Evolutionary conservation across 2,329 filamentous ascomycete species (phyloP).

Genomic region (Diaporthe ilicicola): DNA sequence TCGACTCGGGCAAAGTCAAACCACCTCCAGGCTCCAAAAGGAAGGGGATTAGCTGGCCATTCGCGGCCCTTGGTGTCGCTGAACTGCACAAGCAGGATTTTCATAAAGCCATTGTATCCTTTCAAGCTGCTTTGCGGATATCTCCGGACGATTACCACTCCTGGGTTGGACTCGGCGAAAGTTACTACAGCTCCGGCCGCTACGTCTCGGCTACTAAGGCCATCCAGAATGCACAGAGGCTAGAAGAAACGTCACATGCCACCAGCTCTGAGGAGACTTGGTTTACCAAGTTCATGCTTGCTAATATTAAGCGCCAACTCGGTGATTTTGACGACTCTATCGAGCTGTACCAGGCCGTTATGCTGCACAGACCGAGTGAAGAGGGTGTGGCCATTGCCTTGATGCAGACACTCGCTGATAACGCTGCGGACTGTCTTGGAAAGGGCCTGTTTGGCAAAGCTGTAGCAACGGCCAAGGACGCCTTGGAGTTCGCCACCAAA

Average conservation of each 20-base stretch:
- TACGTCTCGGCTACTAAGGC: conserved; percentile 95
- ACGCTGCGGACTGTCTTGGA: conserved; percentile 78
- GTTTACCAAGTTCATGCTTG: conserved; percentile 97
- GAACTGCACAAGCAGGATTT: conserved; percentile 96
- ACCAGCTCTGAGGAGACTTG: conserved; percentile 74
- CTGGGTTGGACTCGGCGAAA: conserved; percentile 96
- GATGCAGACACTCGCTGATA: conserved; percentile 88
- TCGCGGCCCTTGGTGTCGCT: conserved; percentile 90
- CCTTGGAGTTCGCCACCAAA: conserved; percentile 71
- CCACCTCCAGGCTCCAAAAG: conserved; percentile 92
- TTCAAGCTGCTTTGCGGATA: conserved; percentile 87
- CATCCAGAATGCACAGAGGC: conserved; percentile 82
- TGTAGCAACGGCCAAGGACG: conserved; percentile 72
- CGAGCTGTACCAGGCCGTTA: conserved; percentile 76
- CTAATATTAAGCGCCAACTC: conserved; percentile 91
- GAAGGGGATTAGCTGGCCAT: conserved; percentile 95
- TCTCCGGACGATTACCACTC: conserved; percentile 90
- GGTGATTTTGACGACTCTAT: conserved; percentile 90
- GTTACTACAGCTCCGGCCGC: conserved; percentile 91
- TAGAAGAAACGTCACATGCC: conserved; percentile 63
- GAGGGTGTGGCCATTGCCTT: conserved; percentile 89
- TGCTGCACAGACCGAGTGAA: conserved; percentile 73
- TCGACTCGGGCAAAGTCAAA: conserved; percentile 93
- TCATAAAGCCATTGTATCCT: conserved; percentile 86
- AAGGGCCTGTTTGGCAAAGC: conserved; percentile 89